Base-by-base conservation (phyloP, 2,329 filamentous ascomycete genomes). In the Fusarium chlamydosporum region DNA sequence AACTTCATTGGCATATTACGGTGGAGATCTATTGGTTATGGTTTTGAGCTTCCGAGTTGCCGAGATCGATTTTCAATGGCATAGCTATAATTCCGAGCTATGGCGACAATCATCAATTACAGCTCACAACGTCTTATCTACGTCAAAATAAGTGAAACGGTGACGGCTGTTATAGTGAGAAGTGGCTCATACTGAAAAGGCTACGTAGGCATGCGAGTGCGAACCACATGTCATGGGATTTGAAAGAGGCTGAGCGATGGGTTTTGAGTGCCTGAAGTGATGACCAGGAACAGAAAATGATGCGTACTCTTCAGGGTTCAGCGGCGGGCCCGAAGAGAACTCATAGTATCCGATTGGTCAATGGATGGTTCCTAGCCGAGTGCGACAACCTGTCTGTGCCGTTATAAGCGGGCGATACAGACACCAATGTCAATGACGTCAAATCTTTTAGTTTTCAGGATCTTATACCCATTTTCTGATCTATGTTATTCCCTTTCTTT, bases 401-500 rank as follows among this genome's bases (percentile, higher is more conserved):
- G 61, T 64, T 50, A 58, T 20, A 46, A 61, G 59, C 8, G 26
- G 31, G 20, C 59, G 52, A 64, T 58, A 41, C 51, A 23, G 26
- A 41, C 3, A 23, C 38, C 38, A 64, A 64, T 52, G 12, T 64
- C 61, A 16, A 64, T 64, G 59, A 64, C 59, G 61, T 64, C 61
- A 64, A 63, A 38, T 18, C 15, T 3, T 4, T n/a, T n/a, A 34
- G 11, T 34, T 23, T 42, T 31, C 12, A n/a, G 20, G 42, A 56
- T 63, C 31, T 15, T 34, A 33, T 33, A 56, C 35, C 31, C 5
- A 38, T 56, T 62, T 31, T 26, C n/a, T 46, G 61, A 63, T 63
- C 26, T 3, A 6, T 18, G 10, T 57, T 50, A 35, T 48, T 58
- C 9, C 37, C 27, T 64, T 18, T 23, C 29, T 7, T 5, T 2